Conservation (phyloP, 345 rosid species). For the Brassica incana region DNA sequence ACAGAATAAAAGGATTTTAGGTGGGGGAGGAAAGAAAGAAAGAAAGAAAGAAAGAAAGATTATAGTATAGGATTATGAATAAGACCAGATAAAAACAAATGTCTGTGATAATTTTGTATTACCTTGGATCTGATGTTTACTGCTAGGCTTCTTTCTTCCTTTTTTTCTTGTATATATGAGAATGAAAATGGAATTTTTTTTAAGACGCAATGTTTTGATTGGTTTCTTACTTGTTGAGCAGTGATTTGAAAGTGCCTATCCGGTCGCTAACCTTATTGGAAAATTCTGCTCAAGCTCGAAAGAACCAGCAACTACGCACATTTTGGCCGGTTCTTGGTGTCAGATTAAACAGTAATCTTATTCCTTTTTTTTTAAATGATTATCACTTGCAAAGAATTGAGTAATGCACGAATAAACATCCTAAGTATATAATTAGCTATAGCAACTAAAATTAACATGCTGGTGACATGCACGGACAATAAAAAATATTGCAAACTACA, state of each 20-base stretch:
- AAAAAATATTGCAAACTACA: background rate
- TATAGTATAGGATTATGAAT: constrained; percentile 29
- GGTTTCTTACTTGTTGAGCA: background rate
- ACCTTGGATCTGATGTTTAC: constrained; percentile 6
- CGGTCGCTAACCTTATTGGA: background rate
- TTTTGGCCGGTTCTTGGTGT: background rate
- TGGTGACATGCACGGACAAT: background rate
- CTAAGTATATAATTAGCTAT: background rate
- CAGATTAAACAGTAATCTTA: background rate
- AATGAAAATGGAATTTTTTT: constrained; percentile 5
- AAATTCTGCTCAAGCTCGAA: background rate
- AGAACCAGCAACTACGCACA: background rate
- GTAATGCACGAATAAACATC: background rate
- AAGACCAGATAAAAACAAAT: constrained; percentile 18
- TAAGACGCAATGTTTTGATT: background rate
- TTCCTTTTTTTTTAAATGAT: background rate
- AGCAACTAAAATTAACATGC: too few relatives aligned
- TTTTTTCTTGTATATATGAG: constrained; percentile 33
- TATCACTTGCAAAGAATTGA: background rate
- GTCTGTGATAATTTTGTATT: constrained; percentile 39
- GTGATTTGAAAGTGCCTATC: background rate
- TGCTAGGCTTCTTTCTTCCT: constrained; percentile 20
- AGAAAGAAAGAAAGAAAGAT: constrained; percentile 11
- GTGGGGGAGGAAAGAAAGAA: constrained; percentile 14
- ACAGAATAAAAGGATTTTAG: constrained; percentile 6